Evolutionary conservation across 768 basidiomycete genomes (phyloP).

Genomic region (Lentinula lateritia): DNA sequence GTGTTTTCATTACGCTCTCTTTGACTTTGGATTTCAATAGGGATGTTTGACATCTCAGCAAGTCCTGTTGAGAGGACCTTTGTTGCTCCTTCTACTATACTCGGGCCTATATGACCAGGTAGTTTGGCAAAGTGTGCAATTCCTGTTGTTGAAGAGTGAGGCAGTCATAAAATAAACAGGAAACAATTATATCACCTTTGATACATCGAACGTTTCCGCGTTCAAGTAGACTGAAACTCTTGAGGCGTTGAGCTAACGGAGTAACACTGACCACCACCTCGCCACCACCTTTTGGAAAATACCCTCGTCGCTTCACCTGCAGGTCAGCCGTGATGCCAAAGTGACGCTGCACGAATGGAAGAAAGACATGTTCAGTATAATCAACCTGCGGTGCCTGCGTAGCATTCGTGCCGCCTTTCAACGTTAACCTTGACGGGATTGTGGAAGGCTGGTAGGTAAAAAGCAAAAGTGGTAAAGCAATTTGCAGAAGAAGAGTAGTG

Average conservation of each 20-base stretch:
- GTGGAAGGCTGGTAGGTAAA: conserved; percentile 33
- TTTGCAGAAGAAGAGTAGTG: conserved; percentile 65
- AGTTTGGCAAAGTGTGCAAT: conserved; percentile 63
- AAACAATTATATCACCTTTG: conserved; percentile 27
- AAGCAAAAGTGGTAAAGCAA: conserved; percentile 63
- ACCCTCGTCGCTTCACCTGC: conserved; percentile 53
- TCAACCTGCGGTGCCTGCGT: conserved; percentile 69
- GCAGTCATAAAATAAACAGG: background rate
- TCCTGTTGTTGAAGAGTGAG: background rate
- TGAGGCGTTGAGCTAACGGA: conserved; percentile 36
- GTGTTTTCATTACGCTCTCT: conserved; percentile 40
- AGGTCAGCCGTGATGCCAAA: conserved; percentile 45
- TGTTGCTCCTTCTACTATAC: conserved; percentile 52
- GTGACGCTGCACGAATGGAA: conserved; percentile 62
- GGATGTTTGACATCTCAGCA: conserved; percentile 12
- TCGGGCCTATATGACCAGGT: conserved; percentile 47
- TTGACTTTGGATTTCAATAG: conserved; percentile 32
- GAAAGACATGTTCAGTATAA: conserved; percentile 57
- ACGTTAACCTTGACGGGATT: conserved; percentile 40
- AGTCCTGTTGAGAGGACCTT: conserved; percentile 37
- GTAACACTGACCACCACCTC: conserved; percentile 39
- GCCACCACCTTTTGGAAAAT: conserved; percentile 72
- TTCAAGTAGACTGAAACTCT: conserved; percentile 42
- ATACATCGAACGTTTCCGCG: conserved; percentile 50
- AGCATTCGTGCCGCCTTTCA: conserved; percentile 73